phyloP scores from a whole-genome alignment of 345 rosid genomes.

The Gossypium herbaceum region DNA sequence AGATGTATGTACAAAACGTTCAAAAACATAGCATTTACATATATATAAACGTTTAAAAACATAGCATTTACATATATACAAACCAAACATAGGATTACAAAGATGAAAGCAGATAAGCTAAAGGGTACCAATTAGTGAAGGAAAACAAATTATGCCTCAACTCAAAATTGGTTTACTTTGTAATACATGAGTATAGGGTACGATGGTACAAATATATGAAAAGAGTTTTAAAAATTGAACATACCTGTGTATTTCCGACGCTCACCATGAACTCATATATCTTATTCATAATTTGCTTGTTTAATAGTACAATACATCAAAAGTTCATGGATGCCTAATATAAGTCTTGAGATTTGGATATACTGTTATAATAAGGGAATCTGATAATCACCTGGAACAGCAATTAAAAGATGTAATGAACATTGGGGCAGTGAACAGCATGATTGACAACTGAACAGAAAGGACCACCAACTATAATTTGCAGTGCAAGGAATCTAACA shows the following conservation, averaged over 20 bases:
- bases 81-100: background rate
- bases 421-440: background rate
- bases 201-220: no score
- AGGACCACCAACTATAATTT: background rate
- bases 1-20: no score
- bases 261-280: no score
- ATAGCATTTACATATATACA: background rate
- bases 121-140: no score
- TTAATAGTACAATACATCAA: no score
- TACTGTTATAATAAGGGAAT: background rate
- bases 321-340: no score
- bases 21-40: background rate
- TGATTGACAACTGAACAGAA: conserved; percentile 6
- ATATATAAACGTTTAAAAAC: background rate
- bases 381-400: conserved; percentile 4
- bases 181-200: no score
- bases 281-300: no score
- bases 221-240: no score
- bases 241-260: no score
- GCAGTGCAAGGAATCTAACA: background rate
- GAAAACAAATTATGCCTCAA: no score
- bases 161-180: no score
- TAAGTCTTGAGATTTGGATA: background rate
- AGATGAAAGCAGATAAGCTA: background rate
- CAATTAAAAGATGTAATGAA: background rate